Evolutionary conservation across 2,329 filamentous ascomycete species (phyloP), one percentile per base, ranked within the genome.

Genomic region (Xylariaceae sp.): DNA sequence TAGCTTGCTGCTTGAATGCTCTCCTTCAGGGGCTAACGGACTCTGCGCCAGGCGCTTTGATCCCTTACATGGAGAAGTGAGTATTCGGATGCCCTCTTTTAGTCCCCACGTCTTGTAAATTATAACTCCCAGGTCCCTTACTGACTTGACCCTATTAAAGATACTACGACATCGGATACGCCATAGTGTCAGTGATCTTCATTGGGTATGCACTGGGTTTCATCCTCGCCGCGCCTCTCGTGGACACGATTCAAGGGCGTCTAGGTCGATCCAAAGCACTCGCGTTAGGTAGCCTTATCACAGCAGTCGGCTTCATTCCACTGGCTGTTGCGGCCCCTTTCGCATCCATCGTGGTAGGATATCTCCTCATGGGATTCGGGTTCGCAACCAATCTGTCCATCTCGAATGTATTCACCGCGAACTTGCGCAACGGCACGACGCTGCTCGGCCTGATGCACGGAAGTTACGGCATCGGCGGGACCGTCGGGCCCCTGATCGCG

Each of bases 161-260:
- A 36, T 64, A 86, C 57, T 94, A 92, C 60, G 55, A 74, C 47
- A 88, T 93, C 45, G 84, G 83, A 34, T 92, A 93, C 62, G 85
- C 82, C 2, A 67, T 88, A 7, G 86, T 93, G 3, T 92, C 88
- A 2, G 71, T 92, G 29, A 87, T 94, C 58, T 94, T 93, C 69
- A 77, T 93, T 22, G 79, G 83, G 36, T 87, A 87, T 55, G 87
- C 88, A 0, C 53, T 84, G 4, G 88, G 88, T 14, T 94, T 89
- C 67, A 82, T 94, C 58, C 64, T 76, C 11, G 84, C 85, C 1
- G 88, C 88, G 1, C 77, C 83, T 29, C 73, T 85, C 50, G 76
- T 85, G n/a, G 83, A 90, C 57, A 64, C 68, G 1, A 68, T 90
- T 4, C 75, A 83, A 43, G 67, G 69, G 5, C 76, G 75, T 17